These are phyloP conservation scores for Hymenoscyphus infarciens DNA, from an alignment of 2,329 filamentous ascomycete genomes.

Conservation along the genomic window DNA sequence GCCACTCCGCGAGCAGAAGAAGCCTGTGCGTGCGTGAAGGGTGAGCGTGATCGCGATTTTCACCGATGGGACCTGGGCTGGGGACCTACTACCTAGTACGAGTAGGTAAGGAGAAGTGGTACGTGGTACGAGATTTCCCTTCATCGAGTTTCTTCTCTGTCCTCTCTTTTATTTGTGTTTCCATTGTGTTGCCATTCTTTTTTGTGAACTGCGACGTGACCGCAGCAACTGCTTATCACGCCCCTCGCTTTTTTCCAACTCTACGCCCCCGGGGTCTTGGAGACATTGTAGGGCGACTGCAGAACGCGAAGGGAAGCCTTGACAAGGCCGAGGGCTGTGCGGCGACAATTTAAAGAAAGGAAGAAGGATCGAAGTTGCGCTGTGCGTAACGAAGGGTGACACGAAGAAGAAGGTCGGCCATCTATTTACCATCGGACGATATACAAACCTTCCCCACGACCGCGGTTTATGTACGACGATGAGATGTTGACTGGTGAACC, in stretches of 20 bases:
- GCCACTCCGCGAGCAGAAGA: slow-evolving; percentile 6
- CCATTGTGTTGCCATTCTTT: neutral
- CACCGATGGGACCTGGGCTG: neutral
- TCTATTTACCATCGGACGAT: neutral
- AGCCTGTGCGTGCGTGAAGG: slow-evolving; percentile 4
- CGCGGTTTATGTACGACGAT: neutral
- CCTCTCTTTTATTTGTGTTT: neutral
- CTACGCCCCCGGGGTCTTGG: neutral
- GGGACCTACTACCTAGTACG: too few species aligned
- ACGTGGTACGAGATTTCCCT: neutral
- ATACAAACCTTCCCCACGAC: neutral
- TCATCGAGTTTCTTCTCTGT: neutral
- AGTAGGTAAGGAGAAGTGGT: neutral
- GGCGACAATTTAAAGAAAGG: neutral
- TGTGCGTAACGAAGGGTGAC: slow-evolving; percentile 2
- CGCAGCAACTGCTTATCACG: slow-evolving; percentile 3
- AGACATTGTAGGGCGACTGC: neutral
- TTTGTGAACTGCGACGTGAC: neutral
- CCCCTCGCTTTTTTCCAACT: neutral
- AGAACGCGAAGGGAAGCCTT: neutral
- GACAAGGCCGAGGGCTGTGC: slow-evolving; percentile 1
- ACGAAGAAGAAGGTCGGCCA: neutral
- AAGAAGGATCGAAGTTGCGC: slow-evolving; percentile 2
- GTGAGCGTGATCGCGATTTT: neutral
- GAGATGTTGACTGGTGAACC: slow-evolving; percentile 11